A percentile compares a stretch with the other conserved stretches of the same genome.
Evolutionary conservation across 1,139 yeast species (phyloP).

Genomic region (Lodderomyces theae): DNA sequence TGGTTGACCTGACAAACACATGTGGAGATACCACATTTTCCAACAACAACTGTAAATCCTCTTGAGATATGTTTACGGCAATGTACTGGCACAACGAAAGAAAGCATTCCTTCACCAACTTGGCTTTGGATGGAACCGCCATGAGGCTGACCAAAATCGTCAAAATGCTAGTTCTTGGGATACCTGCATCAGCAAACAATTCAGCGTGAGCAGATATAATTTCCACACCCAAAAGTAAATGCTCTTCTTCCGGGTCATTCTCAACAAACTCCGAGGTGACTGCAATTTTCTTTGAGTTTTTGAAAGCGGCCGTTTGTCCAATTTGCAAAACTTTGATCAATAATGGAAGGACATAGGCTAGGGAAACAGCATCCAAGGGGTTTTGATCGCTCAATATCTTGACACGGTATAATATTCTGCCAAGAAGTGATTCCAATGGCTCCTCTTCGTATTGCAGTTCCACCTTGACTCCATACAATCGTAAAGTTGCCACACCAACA

Average conservation of each 20-base stretch:
- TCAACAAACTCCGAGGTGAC: conserved; percentile 64
- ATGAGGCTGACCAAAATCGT: conserved; percentile 62
- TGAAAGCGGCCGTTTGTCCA: conserved; percentile 54
- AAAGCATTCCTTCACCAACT: conserved; percentile 79
- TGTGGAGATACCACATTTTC: conserved; percentile 61
- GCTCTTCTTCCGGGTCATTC: conserved; percentile 88
- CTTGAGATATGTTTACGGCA: conserved; percentile 53
- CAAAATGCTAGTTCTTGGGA: conserved; percentile 69
- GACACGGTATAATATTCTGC: conserved; percentile 70
- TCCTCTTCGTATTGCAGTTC: conserved; percentile 48
- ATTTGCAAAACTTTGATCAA: conserved; percentile 59
- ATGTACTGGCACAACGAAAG: conserved; percentile 72
- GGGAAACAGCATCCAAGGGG: conserved; percentile 64
- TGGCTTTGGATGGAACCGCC: conserved; percentile 73
- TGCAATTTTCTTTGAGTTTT: conserved; percentile 46
- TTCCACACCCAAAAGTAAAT: conserved; percentile 72
- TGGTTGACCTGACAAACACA: conserved; percentile 69
- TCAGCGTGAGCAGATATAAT: conserved; percentile 76
- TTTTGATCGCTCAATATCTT: conserved; percentile 73
- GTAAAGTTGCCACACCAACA: conserved; percentile 66
- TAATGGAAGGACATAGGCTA: conserved; percentile 75
- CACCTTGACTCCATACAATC: conserved; percentile 45
- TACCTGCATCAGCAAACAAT: conserved; percentile 58
- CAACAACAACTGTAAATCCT: conserved; percentile 61
- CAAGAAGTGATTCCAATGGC: conserved; percentile 51